phyloP scores from a whole-genome alignment of 2,329 filamentous ascomycete genomes.

The Parascedosporium putredinis region DNA sequence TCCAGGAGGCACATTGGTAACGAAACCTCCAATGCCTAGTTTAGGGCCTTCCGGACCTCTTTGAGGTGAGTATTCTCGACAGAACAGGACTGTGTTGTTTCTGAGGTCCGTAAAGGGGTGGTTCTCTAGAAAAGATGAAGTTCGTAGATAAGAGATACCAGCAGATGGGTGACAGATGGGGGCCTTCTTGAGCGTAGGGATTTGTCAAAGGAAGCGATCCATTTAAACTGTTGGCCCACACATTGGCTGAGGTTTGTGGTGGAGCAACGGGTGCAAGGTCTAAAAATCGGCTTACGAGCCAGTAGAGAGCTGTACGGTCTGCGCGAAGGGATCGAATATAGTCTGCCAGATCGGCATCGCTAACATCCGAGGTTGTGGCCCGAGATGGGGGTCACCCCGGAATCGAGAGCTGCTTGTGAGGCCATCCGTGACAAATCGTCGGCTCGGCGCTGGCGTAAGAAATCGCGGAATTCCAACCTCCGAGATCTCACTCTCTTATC shows the following conservation, averaged over 20 bases:
- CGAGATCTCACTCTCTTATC: conserved; percentile 40
- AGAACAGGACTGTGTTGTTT: conserved; percentile 35
- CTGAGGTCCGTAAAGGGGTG: conserved; percentile 53
- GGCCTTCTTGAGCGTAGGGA: conserved; percentile 42
- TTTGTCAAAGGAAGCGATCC: conserved; percentile 13
- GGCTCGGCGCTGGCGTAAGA: conserved; percentile 39
- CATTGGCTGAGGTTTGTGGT: conserved; percentile 16
- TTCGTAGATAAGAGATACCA: conserved; percentile 51
- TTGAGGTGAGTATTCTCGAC: conserved; percentile 39
- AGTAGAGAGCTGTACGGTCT: conserved; percentile 39
- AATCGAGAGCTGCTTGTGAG: conserved; percentile 27
- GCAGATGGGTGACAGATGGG: conserved; percentile 53
- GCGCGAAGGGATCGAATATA: conserved; percentile 42
- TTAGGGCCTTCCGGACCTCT: conserved; percentile 23
- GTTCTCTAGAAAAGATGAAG: conserved; percentile 43
- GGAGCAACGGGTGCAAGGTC: conserved; percentile 46
- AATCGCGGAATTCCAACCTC: conserved; percentile 43
- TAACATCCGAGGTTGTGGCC: conserved; percentile 26
- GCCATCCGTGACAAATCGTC: conserved; percentile 30
- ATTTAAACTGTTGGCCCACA: conserved; percentile 15
- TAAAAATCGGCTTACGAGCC: conserved; percentile 47
- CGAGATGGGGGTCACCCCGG: conserved; percentile 21
- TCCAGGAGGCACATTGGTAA: conserved; percentile 30
- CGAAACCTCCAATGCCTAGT: conserved; percentile 46
- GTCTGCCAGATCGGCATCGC: conserved; percentile 38